phyloP scores from a whole-genome alignment of 768 basidiomycete genomes.

The Baorangia bicolor region DNA sequence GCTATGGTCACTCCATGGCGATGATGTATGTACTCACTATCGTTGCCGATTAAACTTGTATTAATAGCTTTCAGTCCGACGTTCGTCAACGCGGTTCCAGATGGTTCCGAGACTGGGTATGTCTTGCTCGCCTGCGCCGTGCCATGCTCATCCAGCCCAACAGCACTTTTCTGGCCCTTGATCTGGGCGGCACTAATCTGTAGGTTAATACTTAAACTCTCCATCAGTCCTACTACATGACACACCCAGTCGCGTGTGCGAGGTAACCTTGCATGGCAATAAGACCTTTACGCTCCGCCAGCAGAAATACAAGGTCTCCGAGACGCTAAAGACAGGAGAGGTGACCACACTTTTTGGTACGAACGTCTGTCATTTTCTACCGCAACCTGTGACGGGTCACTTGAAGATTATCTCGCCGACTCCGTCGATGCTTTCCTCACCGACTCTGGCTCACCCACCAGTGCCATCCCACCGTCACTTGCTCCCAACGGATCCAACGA shows the following conservation, averaged over 20 bases:
- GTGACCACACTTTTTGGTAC: constrained; percentile 83
- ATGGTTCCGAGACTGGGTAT: constrained; percentile 92
- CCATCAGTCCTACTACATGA: neutral
- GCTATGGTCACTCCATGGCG: constrained; percentile 81
- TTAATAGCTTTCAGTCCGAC: constrained; percentile 60
- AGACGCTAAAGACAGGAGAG: constrained; percentile 90
- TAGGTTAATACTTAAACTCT: constrained; percentile 40
- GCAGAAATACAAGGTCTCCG: constrained; percentile 96
- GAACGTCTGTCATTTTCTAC: constrained; percentile 10
- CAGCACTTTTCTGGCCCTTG: constrained; percentile 94
- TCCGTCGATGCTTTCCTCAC: constrained; percentile 96
- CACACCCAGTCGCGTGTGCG: constrained; percentile 81
- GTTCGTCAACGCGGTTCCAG: constrained; percentile 92
- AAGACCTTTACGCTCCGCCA: constrained; percentile 87
- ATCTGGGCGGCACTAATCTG: constrained; percentile 98
- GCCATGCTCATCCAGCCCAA: constrained; percentile 9
- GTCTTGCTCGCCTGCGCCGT: constrained; percentile 18
- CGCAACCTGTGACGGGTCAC: constrained; percentile 9
- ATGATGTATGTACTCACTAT: constrained; percentile 69
- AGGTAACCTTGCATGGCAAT: constrained; percentile 88
- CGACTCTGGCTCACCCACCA: constrained; percentile 32
- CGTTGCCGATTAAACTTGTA: neutral
- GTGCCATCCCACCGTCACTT: constrained; percentile 28
- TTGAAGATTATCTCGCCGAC: constrained; percentile 92
- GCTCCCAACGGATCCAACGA: constrained; percentile 15